A percentile compares a stretch with the other conserved stretches of the same genome.
phyloP scores from a whole-genome alignment of 31 red algal species.

The Endocladia muricata region DNA sequence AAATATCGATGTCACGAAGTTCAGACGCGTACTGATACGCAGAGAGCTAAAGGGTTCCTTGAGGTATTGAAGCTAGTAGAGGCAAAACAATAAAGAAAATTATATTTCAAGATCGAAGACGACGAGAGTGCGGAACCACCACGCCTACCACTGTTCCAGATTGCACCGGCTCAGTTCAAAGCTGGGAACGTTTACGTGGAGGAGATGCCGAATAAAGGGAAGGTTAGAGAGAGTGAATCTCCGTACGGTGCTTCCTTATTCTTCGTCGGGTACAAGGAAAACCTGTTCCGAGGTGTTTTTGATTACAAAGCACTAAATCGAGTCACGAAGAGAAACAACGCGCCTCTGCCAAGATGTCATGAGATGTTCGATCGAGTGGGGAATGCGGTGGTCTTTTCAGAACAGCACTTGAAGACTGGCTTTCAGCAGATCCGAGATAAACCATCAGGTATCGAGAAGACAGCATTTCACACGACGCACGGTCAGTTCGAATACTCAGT shows the following conservation, averaged over 20 bases:
- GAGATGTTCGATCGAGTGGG: constrained; percentile 8
- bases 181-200: neutral
- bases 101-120: neutral
- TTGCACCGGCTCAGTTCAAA: constrained; percentile 1
- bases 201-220: constrained; percentile 18
- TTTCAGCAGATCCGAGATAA: constrained; percentile 4
- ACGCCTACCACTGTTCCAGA: neutral
- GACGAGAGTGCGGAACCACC: neutral
- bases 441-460: neutral
- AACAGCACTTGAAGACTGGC: neutral
- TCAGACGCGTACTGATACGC: constrained; percentile 15
- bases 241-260: constrained; percentile 21
- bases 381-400: neutral
- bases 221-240: neutral
- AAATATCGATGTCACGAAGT: constrained; percentile 35
- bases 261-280: neutral
- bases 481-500: constrained; percentile 12
- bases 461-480: constrained; percentile 4
- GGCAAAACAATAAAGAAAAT: neutral
- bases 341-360: neutral
- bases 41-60: neutral
- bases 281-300: neutral
- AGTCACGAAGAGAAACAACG: neutral
- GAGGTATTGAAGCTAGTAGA: neutral
- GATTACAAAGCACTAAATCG: neutral